A percentile compares a stretch with the other conserved stretches of the same genome.
These are phyloP conservation scores for Globisporangium yorkense DNA, from an alignment of 352 stramenopile genomes.

Conservation along the genomic window DNA sequence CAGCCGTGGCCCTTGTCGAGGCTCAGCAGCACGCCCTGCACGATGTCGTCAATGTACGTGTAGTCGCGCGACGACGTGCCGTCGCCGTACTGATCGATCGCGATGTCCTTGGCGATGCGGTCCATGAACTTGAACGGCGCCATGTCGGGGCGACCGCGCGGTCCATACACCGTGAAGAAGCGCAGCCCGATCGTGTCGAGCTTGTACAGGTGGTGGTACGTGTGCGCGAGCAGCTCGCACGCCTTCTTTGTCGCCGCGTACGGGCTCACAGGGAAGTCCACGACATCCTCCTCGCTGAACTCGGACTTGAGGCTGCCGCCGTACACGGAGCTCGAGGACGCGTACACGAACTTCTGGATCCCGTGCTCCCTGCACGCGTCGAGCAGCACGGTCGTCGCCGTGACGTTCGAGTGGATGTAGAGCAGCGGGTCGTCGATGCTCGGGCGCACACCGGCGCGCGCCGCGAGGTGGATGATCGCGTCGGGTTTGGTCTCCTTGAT, in stretches of 20 bases:
- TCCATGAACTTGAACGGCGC: constrained; percentile 99
- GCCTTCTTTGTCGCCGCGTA: constrained; percentile 98
- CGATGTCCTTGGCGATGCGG: constrained; percentile 82
- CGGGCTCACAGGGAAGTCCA: constrained; percentile 93
- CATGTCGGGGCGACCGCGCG: constrained; percentile 96
- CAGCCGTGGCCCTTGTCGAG: constrained; percentile 74
- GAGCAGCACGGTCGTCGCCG: constrained; percentile 91
- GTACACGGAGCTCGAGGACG: constrained; percentile 94
- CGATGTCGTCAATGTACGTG: constrained; percentile 98
- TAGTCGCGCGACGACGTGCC: constrained; percentile 94
- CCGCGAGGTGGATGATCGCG: constrained; percentile 94
- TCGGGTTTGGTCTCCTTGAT: constrained; percentile 84
- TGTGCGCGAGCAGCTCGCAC: constrained; percentile 96
- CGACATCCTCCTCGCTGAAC: constrained; percentile 88
- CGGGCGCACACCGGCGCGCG: constrained; percentile 93
- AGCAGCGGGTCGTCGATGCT: constrained; percentile 97
- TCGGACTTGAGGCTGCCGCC: constrained; percentile 88
- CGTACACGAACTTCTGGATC: constrained; percentile 95
- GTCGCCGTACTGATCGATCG: constrained; percentile 97
- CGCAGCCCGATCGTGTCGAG: constrained; percentile 93
- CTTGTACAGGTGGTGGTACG: constrained; percentile 96
- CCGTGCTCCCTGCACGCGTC: constrained; percentile 88
- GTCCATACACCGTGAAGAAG: constrained; percentile 99
- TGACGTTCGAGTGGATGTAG: constrained; percentile 98
- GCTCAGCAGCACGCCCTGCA: constrained; percentile 90